Conservation (phyloP, 345 rosid species). For the Reutealis trisperma region DNA sequence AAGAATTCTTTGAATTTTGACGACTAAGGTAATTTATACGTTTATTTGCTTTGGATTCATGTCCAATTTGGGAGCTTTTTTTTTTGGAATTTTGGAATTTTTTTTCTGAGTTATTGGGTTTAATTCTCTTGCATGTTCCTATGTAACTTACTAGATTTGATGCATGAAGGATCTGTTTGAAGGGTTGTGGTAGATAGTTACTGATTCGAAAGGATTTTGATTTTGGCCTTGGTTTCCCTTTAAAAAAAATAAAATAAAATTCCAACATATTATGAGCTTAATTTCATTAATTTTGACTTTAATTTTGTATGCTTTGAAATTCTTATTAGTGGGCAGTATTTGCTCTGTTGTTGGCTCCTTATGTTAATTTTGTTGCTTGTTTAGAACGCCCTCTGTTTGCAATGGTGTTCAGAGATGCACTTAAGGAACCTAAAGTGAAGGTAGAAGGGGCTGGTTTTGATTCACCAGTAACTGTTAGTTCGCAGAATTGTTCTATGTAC, state of each 20-base stretch:
- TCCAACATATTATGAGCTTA: neutral
- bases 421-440: slow-evolving; percentile 23
- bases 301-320: neutral
- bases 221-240: neutral
- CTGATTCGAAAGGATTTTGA: neutral
- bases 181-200: neutral
- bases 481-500: slow-evolving; percentile 2
- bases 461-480: slow-evolving; percentile 13
- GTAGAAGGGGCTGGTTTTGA: slow-evolving; percentile 19
- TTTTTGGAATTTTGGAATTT: neutral
- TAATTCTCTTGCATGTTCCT: slow-evolving; percentile 1
- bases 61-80: neutral
- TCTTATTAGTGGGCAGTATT: neutral
- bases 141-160: slow-evolving; percentile 3
- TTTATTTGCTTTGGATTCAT: neutral
- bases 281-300: neutral
- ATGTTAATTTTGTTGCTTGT: neutral
- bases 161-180: neutral
- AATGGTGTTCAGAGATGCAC: slow-evolving; percentile 44
- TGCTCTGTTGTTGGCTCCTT: neutral
- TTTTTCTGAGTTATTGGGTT: neutral
- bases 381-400: neutral
- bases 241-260: too few species aligned
- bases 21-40: neutral
- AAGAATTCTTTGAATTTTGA: neutral